A percentile compares a stretch with the other conserved stretches of the same genome.
Conservation (phyloP, 106 monocot genomes). For the Dioscorea alata region DNA sequence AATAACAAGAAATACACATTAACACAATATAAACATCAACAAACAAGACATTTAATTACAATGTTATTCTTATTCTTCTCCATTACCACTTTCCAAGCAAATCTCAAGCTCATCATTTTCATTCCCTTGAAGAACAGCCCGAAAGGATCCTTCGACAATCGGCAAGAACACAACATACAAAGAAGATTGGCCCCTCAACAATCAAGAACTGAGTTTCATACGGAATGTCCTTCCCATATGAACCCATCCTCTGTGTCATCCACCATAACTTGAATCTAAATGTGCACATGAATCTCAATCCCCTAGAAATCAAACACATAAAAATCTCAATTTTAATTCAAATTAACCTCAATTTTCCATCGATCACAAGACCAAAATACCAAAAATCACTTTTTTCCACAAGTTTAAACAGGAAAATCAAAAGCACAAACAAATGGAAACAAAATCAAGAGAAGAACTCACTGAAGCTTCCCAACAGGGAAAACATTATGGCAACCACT, state of each 20-base stretch:
- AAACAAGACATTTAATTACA: not conserved
- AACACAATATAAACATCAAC: not conserved
- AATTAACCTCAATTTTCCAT: too few relatives aligned
- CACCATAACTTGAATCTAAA: slow-evolving; percentile 76
- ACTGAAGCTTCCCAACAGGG: slow-evolving; percentile 57
- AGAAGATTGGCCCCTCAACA: slow-evolving; percentile 33
- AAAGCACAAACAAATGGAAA: too few relatives aligned
- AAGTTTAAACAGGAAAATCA: too few relatives aligned
- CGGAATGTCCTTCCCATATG: slow-evolving; percentile 48
- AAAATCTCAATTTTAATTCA: not conserved
- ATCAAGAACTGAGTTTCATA: slow-evolving; percentile 66
- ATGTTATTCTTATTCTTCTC: not conserved
- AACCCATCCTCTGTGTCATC: slow-evolving; percentile 81
- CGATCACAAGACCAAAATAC: too few relatives aligned
- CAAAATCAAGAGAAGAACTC: slow-evolving; percentile 6
- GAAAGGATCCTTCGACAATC: slow-evolving; percentile 50
- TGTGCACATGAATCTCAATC: slow-evolving; percentile 60
- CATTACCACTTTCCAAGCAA: slow-evolving; percentile 68
- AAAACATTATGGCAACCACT: slow-evolving; percentile 49
- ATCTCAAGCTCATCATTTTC: slow-evolving; percentile 57
- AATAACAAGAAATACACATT: not conserved
- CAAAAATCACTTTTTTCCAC: too few relatives aligned
- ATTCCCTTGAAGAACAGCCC: slow-evolving; percentile 73
- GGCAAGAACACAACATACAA: slow-evolving; percentile 58
- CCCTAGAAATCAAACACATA: slow-evolving; percentile 24